phyloP scores from a whole-genome alignment of 1,284 basidiomycete genomes.

The Rhodotorula sp. region DNA sequence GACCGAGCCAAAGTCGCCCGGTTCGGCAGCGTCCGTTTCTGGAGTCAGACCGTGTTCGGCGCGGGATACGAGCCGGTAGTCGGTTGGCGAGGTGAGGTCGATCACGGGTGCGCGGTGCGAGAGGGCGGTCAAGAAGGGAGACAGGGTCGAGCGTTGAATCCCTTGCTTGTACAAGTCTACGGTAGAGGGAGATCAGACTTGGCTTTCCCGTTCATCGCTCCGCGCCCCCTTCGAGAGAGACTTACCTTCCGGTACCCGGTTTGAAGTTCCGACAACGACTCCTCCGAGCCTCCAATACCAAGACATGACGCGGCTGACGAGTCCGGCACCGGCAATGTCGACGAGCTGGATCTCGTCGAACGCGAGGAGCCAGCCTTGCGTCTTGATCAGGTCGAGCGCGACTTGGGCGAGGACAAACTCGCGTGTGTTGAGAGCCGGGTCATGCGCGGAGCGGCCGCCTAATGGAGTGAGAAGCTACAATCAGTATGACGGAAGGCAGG shows the following conservation, averaged over 20 bases:
- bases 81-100: conserved; percentile 53
- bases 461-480: conserved; percentile 41
- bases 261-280: conserved; percentile 59
- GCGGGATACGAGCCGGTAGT: conserved; percentile 45
- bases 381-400: conserved; percentile 57
- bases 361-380: conserved; percentile 60
- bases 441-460: conserved; percentile 50
- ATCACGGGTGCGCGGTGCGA: conserved; percentile 63
- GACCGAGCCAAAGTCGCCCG: conserved; percentile 26
- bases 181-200: not conserved
- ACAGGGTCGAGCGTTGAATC: conserved; percentile 59
- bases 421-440: conserved; percentile 52
- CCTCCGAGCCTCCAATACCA: conserved; percentile 75
- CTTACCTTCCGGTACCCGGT: conserved; percentile 45
- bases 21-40: conserved; percentile 2
- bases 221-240: not conserved
- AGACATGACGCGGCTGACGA: conserved; percentile 67
- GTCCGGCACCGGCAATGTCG: conserved; percentile 56
- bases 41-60: conserved; percentile 13
- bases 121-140: conserved; percentile 64
- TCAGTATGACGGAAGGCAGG: not conserved
- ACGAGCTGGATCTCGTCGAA: conserved; percentile 71
- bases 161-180: conserved; percentile 65
- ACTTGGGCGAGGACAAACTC: conserved; percentile 48
- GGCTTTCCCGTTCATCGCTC: too few species aligned